Percentiles rank a stretch among this genome's conserved stretches.
Conservation (phyloP, 257 asterid species). For the Solanum clarkiae region DNA sequence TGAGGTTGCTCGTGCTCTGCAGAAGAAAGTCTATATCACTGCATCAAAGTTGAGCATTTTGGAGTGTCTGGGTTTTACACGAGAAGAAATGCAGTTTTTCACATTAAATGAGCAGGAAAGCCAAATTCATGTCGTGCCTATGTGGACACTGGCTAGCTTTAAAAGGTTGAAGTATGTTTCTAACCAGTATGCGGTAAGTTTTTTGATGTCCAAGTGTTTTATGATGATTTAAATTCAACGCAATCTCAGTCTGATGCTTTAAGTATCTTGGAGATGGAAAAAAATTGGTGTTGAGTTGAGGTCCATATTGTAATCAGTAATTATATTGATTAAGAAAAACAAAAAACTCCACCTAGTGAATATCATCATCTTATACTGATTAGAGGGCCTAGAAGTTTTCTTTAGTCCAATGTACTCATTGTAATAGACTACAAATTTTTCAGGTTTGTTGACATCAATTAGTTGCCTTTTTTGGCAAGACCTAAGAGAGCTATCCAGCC, state of each 20-base stretch:
- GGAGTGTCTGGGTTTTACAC: constrained; percentile 59
- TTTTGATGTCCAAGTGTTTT: background rate
- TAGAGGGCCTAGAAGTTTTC: background rate
- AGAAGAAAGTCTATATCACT: constrained; percentile 65
- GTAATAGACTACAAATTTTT: background rate
- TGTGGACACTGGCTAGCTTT: constrained; percentile 85
- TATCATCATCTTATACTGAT: background rate
- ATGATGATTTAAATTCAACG: background rate
- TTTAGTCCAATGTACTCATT: background rate
- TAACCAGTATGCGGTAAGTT: constrained; percentile 59
- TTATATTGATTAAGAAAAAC: background rate
- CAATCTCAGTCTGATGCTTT: background rate
- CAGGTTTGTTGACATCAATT: background rate
- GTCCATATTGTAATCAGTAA: background rate
- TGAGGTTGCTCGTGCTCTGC: constrained; percentile 79
- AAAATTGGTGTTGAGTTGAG: background rate
- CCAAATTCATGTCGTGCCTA: constrained; percentile 91
- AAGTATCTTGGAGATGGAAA: background rate
- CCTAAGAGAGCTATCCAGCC: background rate
- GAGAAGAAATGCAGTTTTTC: constrained; percentile 80
- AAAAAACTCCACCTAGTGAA: background rate
- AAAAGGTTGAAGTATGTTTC: constrained; percentile 68
- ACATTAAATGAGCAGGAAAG: constrained; percentile 77
- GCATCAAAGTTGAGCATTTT: constrained; percentile 68
- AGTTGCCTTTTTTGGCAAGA: background rate